Evolutionary conservation across 2,329 filamentous ascomycete genomes (phyloP).

Genomic region (Curvularia verruculosa): DNA sequence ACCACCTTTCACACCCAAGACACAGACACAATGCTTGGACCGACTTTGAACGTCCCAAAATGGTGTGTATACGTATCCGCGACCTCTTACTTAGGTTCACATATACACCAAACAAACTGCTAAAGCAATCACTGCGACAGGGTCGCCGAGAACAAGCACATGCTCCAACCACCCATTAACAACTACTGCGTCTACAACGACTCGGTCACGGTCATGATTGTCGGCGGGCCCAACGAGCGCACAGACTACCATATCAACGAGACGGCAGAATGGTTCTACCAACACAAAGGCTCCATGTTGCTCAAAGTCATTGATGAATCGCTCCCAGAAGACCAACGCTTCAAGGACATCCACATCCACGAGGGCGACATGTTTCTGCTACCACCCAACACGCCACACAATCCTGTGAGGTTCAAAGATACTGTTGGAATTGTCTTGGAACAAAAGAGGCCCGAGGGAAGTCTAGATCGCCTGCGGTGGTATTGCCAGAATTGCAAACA

Average conservation of each 20-base stretch:
- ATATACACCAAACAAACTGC: background rate
- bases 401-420: slow-evolving; percentile 89
- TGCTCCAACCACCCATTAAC: slow-evolving; percentile 92
- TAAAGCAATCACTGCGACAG: slow-evolving; percentile 53
- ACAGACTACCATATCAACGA: slow-evolving; percentile 99
- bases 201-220: slow-evolving; percentile 85
- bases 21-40: slow-evolving; percentile 31
- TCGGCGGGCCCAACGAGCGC: slow-evolving; percentile 92
- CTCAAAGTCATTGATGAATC: slow-evolving; percentile 80
- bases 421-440: slow-evolving; percentile 95
- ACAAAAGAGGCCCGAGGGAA: slow-evolving; percentile 73
- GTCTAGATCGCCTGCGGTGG: slow-evolving; percentile 83
- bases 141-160: slow-evolving; percentile 89
- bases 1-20: slow-evolving; percentile 37
- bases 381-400: slow-evolving; percentile 93
- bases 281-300: slow-evolving; percentile 90
- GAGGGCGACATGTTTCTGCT: slow-evolving; percentile 95
- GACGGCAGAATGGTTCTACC: slow-evolving; percentile 98
- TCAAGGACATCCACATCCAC: slow-evolving; percentile 85
- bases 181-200: slow-evolving; percentile 97
- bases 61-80: slow-evolving; percentile 34
- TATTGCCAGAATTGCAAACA: slow-evolving; percentile 77
- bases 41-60: slow-evolving; percentile 51
- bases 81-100: no score
- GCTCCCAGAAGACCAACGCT: slow-evolving; percentile 53